Evolutionary conservation across 352 stramenopile species (phyloP), one percentile per base, ranked within the genome.

Genomic region (Globisporangium nunn): DNA sequence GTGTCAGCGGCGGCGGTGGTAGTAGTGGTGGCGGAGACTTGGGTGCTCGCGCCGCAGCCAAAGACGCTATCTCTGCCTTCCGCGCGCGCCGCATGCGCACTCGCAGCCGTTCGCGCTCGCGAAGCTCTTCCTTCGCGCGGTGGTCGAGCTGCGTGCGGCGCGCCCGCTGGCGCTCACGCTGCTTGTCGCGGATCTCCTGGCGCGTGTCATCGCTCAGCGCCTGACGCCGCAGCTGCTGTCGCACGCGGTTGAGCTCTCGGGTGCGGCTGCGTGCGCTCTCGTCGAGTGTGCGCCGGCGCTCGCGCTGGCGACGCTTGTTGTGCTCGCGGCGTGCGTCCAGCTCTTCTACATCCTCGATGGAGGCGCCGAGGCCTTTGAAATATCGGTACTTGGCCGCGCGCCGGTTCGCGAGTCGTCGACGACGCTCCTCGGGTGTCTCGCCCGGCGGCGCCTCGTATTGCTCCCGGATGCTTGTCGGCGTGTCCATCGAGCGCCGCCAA

Each of bases 331-430:
- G 78, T 30, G 62, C 47, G 12, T 61, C 62, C 11, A 63, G 66
- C 17, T 43, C 31, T 2, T 62, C 50, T 15, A 30, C 41, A 7
- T 23, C 6, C 41, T 6, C 31, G 31, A 3, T 6, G 31, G 31
- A 3, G 31, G n/a, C 31, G 31, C 31, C 46, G 7, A 70, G 40
- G 0, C 61, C 66, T 35, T 57, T 63, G 46, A 77, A 83, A 54
- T 77, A 71, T 7, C 81, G 74, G 49, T 89, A 88, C 68, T 91
- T 91, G 49, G 81, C 78, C 0, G 81, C 78, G 11, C 81, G 75
- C 29, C 71, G 71, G 67, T 76, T 91, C 12, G 71, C 62, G 18
- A 89, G 67, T 0, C 81, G 76, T 39, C 67, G 66, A 18, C 73
- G 74, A 0, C 81, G 78, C 62, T 76, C 52, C 23, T 79, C 68